phyloP scores from a whole-genome alignment of 805 yeast genomes.

The Myxozyma sirexii region DNA sequence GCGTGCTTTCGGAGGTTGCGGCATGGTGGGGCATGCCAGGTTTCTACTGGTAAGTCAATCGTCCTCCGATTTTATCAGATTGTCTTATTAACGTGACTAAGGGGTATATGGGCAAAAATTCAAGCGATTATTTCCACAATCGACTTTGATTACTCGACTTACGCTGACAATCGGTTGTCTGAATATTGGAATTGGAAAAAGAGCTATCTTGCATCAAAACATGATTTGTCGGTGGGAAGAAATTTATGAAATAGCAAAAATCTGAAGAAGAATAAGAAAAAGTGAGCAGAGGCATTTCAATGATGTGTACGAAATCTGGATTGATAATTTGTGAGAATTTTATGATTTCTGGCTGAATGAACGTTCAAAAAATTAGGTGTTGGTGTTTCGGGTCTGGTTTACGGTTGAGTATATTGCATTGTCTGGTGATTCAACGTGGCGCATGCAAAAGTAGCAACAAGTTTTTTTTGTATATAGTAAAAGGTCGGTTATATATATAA shows the following conservation, averaged over 20 bases:
- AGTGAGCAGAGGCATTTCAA: background rate
- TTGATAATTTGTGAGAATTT: background rate
- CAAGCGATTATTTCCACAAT: constrained; percentile 69
- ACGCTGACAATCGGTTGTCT: constrained; percentile 59
- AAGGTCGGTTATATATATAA: no score
- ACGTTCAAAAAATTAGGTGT: background rate
- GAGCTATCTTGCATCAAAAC: background rate
- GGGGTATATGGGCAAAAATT: constrained; percentile 81
- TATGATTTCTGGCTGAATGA: background rate
- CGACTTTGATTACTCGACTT: constrained; percentile 69
- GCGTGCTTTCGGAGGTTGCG: constrained; percentile 57
- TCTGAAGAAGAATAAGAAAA: background rate
- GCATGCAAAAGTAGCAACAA: background rate
- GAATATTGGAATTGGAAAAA: constrained; percentile 73
- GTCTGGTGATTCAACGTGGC: background rate
- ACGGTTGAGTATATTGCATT: background rate
- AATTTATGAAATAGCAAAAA: background rate
- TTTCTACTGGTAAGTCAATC: constrained; percentile 56
- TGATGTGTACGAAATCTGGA: background rate
- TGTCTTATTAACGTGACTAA: background rate
- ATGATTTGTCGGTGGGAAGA: background rate
- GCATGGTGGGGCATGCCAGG: constrained; percentile 78
- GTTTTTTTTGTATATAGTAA: no score
- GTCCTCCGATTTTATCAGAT: background rate
- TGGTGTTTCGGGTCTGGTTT: constrained; percentile 5